Percentiles rank a stretch among this genome's conserved stretches.
Evolutionary conservation across 106 monocot genomes (phyloP).

Genomic region (Cymbidium sinense): DNA sequence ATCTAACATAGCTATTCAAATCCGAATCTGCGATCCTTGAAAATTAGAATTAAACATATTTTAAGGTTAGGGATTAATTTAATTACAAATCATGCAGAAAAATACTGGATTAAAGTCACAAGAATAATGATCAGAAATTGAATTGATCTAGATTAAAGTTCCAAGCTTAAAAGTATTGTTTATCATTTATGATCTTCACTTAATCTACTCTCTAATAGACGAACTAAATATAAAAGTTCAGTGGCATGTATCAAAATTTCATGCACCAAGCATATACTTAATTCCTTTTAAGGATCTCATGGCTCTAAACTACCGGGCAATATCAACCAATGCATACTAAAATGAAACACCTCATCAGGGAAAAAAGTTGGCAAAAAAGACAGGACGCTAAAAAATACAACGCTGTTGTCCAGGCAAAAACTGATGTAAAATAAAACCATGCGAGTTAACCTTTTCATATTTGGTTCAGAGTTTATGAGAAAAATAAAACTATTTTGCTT

Average conservation of each 20-base stretch:
- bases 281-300: background rate
- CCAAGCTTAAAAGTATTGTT: background rate
- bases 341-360: too few relatives aligned
- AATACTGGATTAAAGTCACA: background rate
- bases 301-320: background rate
- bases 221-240: background rate
- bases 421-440: background rate
- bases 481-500: too few relatives aligned
- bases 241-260: background rate
- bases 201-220: background rate
- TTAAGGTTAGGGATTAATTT: background rate
- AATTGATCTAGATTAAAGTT: background rate
- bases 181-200: background rate
- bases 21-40: background rate
- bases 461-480: too few relatives aligned
- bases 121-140: background rate
- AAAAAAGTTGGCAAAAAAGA: too few relatives aligned
- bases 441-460: too few relatives aligned
- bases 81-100: background rate
- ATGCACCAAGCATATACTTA: background rate
- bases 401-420: too few relatives aligned
- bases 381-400: too few relatives aligned
- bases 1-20: background rate
- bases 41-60: background rate
- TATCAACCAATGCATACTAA: background rate